Evolutionary conservation across 2,329 filamentous ascomycete species (phyloP).

Genomic region (Fusarium caatingaense): DNA sequence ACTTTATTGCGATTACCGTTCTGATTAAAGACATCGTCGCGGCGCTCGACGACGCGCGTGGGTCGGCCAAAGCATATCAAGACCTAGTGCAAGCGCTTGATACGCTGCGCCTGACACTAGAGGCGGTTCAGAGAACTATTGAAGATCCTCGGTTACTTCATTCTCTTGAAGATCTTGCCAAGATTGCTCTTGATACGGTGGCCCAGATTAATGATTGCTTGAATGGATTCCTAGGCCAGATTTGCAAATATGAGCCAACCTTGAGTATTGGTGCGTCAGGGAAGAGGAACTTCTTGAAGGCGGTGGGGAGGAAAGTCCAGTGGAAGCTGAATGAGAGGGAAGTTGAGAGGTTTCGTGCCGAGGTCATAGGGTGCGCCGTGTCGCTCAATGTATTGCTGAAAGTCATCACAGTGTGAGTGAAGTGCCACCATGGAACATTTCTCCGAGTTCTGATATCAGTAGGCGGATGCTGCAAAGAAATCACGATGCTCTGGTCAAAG

Average conservation of each 20-base stretch:
- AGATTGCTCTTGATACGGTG: no score
- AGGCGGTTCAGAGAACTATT: no score
- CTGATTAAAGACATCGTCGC: no score
- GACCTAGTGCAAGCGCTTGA: no score
- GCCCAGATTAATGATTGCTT: no score
- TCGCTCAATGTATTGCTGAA: neutral
- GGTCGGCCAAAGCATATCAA: no score
- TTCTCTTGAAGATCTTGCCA: no score
- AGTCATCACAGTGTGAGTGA: neutral
- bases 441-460: rapidly evolving
- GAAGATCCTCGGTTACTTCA: no score
- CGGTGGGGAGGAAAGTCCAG: neutral
- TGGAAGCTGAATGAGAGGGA: neutral
- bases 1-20: no score
- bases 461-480: neutral
- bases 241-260: neutral
- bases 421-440: no score
- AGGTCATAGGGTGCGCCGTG: neutral
- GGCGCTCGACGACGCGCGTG: no score
- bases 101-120: no score
- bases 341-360: neutral
- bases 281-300: rapidly evolving
- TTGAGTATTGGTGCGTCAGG: neutral
- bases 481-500: neutral
- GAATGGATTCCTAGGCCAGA: neutral